phyloP scores from a whole-genome alignment of 176 grass and related monocot genomes.

The Carex littledalei region DNA sequence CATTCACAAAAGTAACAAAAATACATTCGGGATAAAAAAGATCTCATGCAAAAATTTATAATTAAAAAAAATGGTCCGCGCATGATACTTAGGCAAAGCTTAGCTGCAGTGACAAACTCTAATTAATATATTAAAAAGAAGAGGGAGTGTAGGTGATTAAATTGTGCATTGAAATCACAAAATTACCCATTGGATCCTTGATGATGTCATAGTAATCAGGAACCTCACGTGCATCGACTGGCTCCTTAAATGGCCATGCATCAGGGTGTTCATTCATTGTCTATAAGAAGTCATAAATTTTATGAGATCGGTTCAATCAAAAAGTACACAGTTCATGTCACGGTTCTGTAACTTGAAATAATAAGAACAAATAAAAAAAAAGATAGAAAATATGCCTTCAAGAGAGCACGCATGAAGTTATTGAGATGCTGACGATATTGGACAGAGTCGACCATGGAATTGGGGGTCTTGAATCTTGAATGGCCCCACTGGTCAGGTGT shows the following conservation, averaged over 20 bases:
- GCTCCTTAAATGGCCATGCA: constrained; percentile 98
- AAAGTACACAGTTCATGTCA: not conserved
- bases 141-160: not conserved
- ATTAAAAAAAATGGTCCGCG: not conserved
- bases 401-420: constrained; percentile 57
- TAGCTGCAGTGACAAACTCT: not conserved
- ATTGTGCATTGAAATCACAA: not conserved
- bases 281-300: constrained; percentile 33
- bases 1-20: not conserved
- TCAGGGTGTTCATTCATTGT: constrained; percentile 88
- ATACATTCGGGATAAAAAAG: not conserved
- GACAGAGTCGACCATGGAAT: constrained; percentile 46
- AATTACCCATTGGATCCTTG: constrained; percentile 95
- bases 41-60: not conserved
- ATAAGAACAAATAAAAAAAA: not conserved
- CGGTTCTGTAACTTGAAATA: not conserved
- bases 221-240: constrained; percentile 88
- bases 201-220: constrained; percentile 99
- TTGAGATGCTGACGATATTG: constrained; percentile 71
- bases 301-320: not conserved
- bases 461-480: constrained; percentile 75
- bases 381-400: constrained; percentile 67
- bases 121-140: not conserved
- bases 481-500: constrained; percentile 92
- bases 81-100: not conserved